Base-by-base conservation (phyloP, 2,329 filamentous ascomycete genomes). In the Alternaria dauci region DNA sequence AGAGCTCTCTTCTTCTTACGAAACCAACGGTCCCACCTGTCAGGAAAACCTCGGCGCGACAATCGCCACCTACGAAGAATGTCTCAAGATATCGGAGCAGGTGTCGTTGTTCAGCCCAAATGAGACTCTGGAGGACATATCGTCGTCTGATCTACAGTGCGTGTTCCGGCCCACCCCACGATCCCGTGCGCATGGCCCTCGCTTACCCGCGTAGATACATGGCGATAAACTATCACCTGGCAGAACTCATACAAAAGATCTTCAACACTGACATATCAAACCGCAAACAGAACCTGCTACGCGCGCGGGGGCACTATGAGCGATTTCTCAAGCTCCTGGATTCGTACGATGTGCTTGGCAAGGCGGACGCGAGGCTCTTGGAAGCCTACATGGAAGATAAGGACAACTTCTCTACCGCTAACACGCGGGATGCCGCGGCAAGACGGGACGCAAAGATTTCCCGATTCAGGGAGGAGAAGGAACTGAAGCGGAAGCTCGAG, bases 21-120 rank as follows among this genome's bases (percentile, higher is more conserved):
- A 91, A 73, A 86, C 87, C 58, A 91, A 87, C 67, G 88, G 87
- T 25, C 81, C 88, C 34, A 78, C 82, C 56, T 94, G 90, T 80
- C 87, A 88, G 74, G 85, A 89, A 67, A 88, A 88, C 70, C 85
- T 97, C 68, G 82, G 83, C 61, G 80, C 84, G 39, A 87, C 91
- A 41, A 87, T 96, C 69, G 80, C 86, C 65, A 86, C 88, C 54
- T 94, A 96, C 80, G 84, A 91, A 71, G 84, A 91, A 76, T 94
- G 91, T 77, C 83, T 90, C 59, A 82, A 87, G 60, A 86, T 91
- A 57, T 87, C 92, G 65, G 83, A 87, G 66, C 85, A 88, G 61
- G 83, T 95, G 26, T 90, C 91, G 0, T 83, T 99, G 54, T 98
- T 98, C 85, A 97, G 93, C 69, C 85, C 89, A 36, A 99, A 99